A percentile compares a stretch with the other conserved stretches of the same genome.
Evolutionary conservation across 352 stramenopile genomes (phyloP).

Genomic region (Phytophthora pisi): DNA sequence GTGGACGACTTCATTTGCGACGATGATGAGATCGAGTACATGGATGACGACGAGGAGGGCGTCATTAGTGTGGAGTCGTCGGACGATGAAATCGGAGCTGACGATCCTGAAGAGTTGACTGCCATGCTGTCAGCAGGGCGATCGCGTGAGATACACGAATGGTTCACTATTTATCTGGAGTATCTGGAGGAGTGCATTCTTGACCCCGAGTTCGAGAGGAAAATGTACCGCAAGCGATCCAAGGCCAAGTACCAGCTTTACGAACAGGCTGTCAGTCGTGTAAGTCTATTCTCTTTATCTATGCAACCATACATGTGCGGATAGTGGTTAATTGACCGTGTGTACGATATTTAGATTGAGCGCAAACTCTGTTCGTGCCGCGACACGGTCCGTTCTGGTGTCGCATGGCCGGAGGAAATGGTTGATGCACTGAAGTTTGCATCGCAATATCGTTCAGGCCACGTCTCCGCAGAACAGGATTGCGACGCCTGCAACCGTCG

Average conservation of each 20-base stretch:
- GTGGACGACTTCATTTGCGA: conserved; percentile 81
- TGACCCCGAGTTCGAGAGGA: conserved; percentile 62
- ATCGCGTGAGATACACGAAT: conserved; percentile 73
- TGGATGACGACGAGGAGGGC: conserved; percentile 83
- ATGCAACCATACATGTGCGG: background rate
- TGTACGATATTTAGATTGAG: conserved; percentile 57
- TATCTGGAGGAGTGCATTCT: conserved; percentile 82
- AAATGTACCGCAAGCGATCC: conserved; percentile 47
- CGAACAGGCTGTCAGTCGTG: conserved; percentile 56
- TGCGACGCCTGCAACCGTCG: conserved; percentile 80
- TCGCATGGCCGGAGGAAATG: conserved; percentile 76
- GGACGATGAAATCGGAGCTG: conserved; percentile 48
- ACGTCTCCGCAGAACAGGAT: conserved; percentile 41
- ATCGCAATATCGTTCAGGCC: conserved; percentile 44
- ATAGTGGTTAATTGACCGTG: background rate
- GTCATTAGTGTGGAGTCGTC: conserved; percentile 67
- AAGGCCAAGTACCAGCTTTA: conserved; percentile 59
- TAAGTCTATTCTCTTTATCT: conserved; percentile 37
- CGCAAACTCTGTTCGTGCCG: conserved; percentile 72
- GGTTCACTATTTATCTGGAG: conserved; percentile 85
- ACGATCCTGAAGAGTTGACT: conserved; percentile 48
- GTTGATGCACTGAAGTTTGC: conserved; percentile 55
- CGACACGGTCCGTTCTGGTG: conserved; percentile 65
- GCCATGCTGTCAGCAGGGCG: conserved; percentile 43
- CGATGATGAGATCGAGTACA: conserved; percentile 88